phyloP scores from a whole-genome alignment of 805 yeast genomes.

The Zygosaccharomyces lentus region DNA sequence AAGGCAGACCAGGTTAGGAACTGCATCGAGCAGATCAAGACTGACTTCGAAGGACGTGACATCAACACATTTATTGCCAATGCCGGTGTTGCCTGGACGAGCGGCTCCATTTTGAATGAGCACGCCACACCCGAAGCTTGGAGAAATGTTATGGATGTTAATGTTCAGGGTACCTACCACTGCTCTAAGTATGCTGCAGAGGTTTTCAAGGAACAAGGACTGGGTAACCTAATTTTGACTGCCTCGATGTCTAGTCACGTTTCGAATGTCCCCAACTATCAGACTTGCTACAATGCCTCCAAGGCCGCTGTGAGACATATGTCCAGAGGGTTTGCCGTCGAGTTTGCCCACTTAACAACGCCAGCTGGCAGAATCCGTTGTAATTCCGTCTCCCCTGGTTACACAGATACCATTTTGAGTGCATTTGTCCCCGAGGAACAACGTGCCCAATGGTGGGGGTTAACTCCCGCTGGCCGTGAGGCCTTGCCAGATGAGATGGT shows the following conservation, averaged over 20 bases:
- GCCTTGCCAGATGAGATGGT: conserved; percentile 68
- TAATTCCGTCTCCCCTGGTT: conserved; percentile 78
- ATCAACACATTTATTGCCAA: conserved; percentile 84
- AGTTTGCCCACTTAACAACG: conserved; percentile 48
- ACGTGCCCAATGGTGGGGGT: conserved; percentile 47
- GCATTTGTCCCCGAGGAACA: conserved; percentile 45
- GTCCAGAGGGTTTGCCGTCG: conserved; percentile 74
- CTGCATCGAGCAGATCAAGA: conserved; percentile 38
- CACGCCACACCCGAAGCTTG: conserved; percentile 48
- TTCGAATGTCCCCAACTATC: conserved; percentile 81
- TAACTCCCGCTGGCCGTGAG: conserved; percentile 68
- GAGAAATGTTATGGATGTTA: conserved; percentile 68
- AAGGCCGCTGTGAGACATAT: conserved; percentile 83
- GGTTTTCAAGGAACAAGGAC: conserved; percentile 65
- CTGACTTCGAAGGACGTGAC: conserved; percentile 64
- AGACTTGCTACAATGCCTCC: conserved; percentile 83
- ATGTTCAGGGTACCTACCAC: conserved; percentile 75
- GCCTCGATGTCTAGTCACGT: conserved; percentile 89
- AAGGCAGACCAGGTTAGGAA: conserved; percentile 27
- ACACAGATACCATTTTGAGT: conserved; percentile 67
- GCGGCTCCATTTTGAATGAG: conserved; percentile 48
- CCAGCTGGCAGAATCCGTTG: conserved; percentile 44
- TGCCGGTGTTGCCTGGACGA: conserved; percentile 86
- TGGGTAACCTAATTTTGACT: conserved; percentile 55
- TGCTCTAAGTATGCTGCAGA: conserved; percentile 71